Base-by-base conservation (phyloP, 768 basidiomycete genomes). In the Termitomyces eurrhizus region DNA sequence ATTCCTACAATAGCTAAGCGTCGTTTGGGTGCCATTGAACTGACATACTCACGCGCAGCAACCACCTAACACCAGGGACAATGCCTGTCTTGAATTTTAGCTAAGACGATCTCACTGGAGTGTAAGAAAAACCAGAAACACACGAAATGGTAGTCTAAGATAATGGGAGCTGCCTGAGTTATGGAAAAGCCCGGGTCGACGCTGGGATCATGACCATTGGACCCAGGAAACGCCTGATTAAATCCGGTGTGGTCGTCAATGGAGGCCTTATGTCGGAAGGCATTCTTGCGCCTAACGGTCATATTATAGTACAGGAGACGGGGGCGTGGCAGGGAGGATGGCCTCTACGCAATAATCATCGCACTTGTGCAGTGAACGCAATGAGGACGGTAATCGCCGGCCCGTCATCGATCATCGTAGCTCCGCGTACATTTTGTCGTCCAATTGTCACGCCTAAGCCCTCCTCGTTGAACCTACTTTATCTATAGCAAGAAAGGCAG, bases 1-100 rank as follows among this genome's bases (percentile, higher is more conserved):
- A 70, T 93, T 93, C 29, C 88, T 90, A 63, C 21, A 3, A 35
- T 21, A 48, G 14, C 26, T 53, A 32, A 29, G 60, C 24, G 35
- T 29, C 13, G 9, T 24, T 52, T 4, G 35, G 4, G 29, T 14
- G 2, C 21, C 39, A 41, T 8, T 49, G 11, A 26, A 49, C 11
- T 13, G 9, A 45, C 48, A 51, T n/a, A 81, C 86, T 57, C 72
- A 89, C 88, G 86, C 78, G 81, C 92, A 94, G 67, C 92, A 94
- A 21, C 92, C 92, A 26, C 92, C 92, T 64, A 93, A 82, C 5
- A 93, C 85, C 64, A 90, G 78, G 1, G 80, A 77, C 24, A 90
- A 68, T 24, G 84, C 78, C 77, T 75, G 16, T 44, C 35, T 60
- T 59, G 32, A 60, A 42, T 65, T 42, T 62, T 41, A 64, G 60